Evolutionary conservation across 768 basidiomycete species (phyloP), one percentile per base, ranked within the genome.

Genomic region (Kwoniella sp.): DNA sequence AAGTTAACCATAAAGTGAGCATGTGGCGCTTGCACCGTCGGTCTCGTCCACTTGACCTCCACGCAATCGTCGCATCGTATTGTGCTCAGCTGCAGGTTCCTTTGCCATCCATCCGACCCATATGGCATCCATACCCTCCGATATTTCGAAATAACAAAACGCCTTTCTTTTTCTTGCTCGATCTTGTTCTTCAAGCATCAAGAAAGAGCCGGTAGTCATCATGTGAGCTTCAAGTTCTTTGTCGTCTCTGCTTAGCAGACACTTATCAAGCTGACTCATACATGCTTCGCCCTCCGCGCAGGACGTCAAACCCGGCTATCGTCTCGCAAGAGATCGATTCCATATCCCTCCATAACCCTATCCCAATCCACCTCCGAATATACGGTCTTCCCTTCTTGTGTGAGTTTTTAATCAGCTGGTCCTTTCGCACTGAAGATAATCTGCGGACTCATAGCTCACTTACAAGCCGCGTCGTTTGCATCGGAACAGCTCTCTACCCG

Each of bases 361-460:
- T 83, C 17, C 79, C 81, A 1, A 15, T 73, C 7, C 69, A 63
- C 24, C 54, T 71, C 0, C 67, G 80, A 30, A 36, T 82, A 46
- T 83, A 83, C 71, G 74, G 79, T 40, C 30, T 78, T 7, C 82
- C 82, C 0, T 82, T 79, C 71, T 68, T 82, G 17, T 69, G 77
- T 78, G 55, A 64, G 75, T 33, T 13, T 66, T 7, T n/a, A n/a
- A 22, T 30, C 46, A 36, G 47, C 44, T 30, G 55, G 1, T 19
- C 3, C 8, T 9, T 44, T 10, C 40, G 13, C 33, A 6, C 6
- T 6, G 33, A 13, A 13, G 13, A n/a, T 5, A 19, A 25, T 48
- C n/a, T 5, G 6, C 47, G 47, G 47, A n/a, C 5, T 48, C 7
- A 25, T 48, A 48, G 19, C 27, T 25, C 13, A 55, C 12, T 6